Evolutionary conservation across 441 rosid genomes (phyloP), one percentile per base, ranked within the genome.

Genomic region (Capsella rubella): DNA sequence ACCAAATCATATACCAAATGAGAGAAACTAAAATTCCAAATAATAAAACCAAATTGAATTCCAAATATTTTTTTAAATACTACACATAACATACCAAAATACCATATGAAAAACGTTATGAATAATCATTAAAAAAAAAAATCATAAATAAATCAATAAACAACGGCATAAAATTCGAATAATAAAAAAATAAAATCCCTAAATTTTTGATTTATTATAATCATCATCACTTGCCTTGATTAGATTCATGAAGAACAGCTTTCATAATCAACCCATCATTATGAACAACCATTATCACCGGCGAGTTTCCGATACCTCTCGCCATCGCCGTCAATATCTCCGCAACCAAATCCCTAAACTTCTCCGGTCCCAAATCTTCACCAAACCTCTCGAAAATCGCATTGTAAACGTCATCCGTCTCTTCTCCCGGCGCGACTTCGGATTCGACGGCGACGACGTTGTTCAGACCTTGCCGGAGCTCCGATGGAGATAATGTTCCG

Each of bases 261-360:
- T 83, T 79, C 84, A 80, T 78, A 28, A 87, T 73, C 79, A 83
- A 62, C 39, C 89, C 83, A 13, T 78, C 79, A 13, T 71, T 47
- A 58, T 78, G 81, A 45, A 86, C 77, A 55, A 64, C 84, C 69
- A 84, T 66, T 0, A 80, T 28, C 15, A 85, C 81, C 3, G 83
- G 86, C 45, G 83, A 60, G 8, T 77, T 49, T 0, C 89, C 88
- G 5, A 87, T 68, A 12, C 67, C 78, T 51, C 71, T 47, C 1
- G 75, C 78, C 78, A 78, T 68, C 18, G 81, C 78, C 59, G 60
- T 64, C 67, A 78, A 5, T 12, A 78, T 63, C 78, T 73, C 81
- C 0, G 65, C 69, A 11, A 73, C 13, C 66, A 78, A 29, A 14
- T 51, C 65, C 42, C 55, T 69, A 52, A 78, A 78, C 1, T 31